Conservation (phyloP, 192 early-diverging fungal species). For the Coemansia sp. region DNA sequence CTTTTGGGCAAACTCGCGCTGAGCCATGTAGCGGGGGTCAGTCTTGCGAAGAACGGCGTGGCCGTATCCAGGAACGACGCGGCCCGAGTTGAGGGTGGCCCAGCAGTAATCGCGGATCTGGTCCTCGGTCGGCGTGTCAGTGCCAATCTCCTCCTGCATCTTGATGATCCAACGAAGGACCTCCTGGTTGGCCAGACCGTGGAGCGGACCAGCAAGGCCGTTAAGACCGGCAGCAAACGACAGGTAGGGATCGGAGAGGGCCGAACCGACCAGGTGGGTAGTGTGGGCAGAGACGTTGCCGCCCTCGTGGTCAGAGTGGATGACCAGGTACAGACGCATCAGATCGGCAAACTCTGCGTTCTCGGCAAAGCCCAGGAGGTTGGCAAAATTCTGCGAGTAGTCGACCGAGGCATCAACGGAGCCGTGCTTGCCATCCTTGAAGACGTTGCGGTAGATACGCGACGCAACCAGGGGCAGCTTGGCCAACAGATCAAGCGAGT, state of each 20-base stretch:
- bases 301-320: constrained; percentile 99
- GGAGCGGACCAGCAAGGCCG: constrained; percentile 97
- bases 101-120: constrained; percentile 97
- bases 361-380: constrained; percentile 87
- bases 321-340: constrained; percentile 98
- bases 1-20: constrained; percentile 99
- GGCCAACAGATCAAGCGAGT: constrained; percentile 98
- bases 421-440: constrained; percentile 93
- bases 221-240: constrained; percentile 96
- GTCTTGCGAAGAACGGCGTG: constrained; percentile 97
- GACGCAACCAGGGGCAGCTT: constrained; percentile 96
- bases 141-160: constrained; percentile 88
- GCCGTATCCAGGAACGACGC: constrained; percentile 98
- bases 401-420: constrained; percentile 88
- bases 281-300: constrained; percentile 99
- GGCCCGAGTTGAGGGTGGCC: constrained; percentile 93
- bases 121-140: constrained; percentile 84
- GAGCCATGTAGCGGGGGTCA: constrained; percentile 97
- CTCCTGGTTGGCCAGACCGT: constrained; percentile 99
- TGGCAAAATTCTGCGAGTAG: constrained; percentile 96
- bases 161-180: constrained; percentile 97
- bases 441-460: constrained; percentile 99
- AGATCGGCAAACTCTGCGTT: constrained; percentile 94
- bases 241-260: constrained; percentile 98
- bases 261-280: constrained; percentile 93